Conservation (phyloP, 2,329 filamentous ascomycete genomes). For the Pseudogymnoascus sp. region DNA sequence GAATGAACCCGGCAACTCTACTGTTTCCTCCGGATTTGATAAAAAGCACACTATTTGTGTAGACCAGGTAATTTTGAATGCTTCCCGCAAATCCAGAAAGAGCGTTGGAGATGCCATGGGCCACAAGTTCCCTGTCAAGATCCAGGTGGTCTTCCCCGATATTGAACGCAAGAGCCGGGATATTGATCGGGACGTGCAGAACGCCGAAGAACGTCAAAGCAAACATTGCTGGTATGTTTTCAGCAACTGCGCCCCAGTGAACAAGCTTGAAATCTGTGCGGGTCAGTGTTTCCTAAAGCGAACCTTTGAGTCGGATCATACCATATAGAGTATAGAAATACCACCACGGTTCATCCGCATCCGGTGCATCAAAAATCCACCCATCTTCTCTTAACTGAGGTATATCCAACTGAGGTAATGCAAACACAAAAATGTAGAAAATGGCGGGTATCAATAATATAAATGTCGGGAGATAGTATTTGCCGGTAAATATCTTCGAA, state of each 20-base stretch:
- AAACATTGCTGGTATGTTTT: constrained; percentile 88
- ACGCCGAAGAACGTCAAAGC: constrained; percentile 96
- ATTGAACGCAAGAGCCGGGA: constrained; percentile 83
- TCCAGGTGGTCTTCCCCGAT: constrained; percentile 88
- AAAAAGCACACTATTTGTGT: constrained; percentile 95
- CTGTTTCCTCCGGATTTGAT: constrained; percentile 86
- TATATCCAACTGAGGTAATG: constrained; percentile 58
- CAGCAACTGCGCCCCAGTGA: constrained; percentile 72
- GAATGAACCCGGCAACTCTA: constrained; percentile 74
- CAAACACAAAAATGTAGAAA: constrained; percentile 71
- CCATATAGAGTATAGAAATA: constrained; percentile 95
- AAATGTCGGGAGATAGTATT: constrained; percentile 78
- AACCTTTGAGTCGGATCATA: constrained; percentile 37
- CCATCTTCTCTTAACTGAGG: constrained; percentile 60
- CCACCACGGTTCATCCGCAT: constrained; percentile 85
- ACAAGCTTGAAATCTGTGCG: constrained; percentile 66
- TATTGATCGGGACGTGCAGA: constrained; percentile 95
- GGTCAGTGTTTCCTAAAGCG: constrained; percentile 9
- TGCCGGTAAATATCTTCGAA: constrained; percentile 68
- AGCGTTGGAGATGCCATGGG: constrained; percentile 89
- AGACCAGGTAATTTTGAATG: constrained; percentile 94
- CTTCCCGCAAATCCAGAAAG: constrained; percentile 79
- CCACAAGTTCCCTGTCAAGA: constrained; percentile 81
- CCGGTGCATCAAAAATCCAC: constrained; percentile 88
- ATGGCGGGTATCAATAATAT: constrained; percentile 70